Evolutionary conservation across 2,329 filamentous ascomycete species (phyloP).

Genomic region (Curvularia sp.): DNA sequence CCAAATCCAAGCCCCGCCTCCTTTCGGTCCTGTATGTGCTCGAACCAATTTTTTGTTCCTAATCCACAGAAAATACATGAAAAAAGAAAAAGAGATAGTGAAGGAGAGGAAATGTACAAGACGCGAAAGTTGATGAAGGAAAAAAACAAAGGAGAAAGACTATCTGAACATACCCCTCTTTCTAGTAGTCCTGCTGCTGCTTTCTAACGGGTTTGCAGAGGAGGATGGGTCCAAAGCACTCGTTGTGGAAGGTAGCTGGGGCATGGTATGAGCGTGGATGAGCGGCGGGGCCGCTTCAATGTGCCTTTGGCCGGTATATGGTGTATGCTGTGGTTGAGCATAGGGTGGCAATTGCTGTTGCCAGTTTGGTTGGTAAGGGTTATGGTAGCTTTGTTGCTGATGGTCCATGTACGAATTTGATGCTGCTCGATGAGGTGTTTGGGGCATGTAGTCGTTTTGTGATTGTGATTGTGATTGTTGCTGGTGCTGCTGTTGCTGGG

Average conservation of each 20-base stretch:
- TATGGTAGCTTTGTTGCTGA: constrained; percentile 26
- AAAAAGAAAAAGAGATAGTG: background rate
- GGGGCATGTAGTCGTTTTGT: constrained; percentile 35
- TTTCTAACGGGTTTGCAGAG: constrained; percentile 18
- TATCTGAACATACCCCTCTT: constrained; percentile 32
- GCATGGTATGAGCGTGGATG: constrained; percentile 40
- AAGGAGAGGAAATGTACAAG: background rate
- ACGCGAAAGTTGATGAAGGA: background rate
- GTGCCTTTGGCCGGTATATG: constrained; percentile 20
- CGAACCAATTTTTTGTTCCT: background rate
- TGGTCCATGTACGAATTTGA: constrained; percentile 19
- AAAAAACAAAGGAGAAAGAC: background rate
- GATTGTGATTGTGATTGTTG: constrained; percentile 11
- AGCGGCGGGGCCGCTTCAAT: constrained; percentile 28
- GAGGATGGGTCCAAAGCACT: background rate
- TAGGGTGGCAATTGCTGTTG: constrained; percentile 17
- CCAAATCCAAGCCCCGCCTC: background rate
- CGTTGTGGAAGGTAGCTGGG: constrained; percentile 27
- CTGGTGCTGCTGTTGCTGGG: constrained; percentile 23
- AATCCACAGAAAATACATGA: background rate
- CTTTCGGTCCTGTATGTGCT: background rate
- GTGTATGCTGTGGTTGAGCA: constrained; percentile 21
- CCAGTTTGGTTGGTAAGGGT: constrained; percentile 26
- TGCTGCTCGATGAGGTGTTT: constrained; percentile 42
- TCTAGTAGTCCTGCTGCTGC: constrained; percentile 25